Evolutionary conservation across 108 stramenopile species (phyloP).

Genomic region (Hondaea fermentalgiana): DNA sequence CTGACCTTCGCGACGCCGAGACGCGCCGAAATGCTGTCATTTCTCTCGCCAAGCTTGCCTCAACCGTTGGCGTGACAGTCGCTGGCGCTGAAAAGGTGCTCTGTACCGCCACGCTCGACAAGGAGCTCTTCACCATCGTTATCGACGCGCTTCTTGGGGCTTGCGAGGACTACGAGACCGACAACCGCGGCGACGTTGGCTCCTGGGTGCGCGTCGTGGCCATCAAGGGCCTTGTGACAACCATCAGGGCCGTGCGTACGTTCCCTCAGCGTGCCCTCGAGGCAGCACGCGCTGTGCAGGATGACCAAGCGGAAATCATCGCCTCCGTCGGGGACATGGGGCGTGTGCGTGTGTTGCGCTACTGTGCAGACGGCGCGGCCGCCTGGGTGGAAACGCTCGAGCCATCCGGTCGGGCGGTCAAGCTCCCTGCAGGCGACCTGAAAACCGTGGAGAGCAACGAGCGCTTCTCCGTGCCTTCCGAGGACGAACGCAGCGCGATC

Average conservation of each 20-base stretch:
- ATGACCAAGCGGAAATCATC: background rate
- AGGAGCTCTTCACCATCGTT: slow-evolving; percentile 9
- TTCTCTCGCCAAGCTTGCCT: slow-evolving; percentile 57
- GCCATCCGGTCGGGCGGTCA: too few species aligned
- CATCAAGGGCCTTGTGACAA: slow-evolving; percentile 61
- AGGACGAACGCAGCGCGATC: background rate
- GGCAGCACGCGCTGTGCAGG: background rate
- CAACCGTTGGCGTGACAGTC: slow-evolving; percentile 50
- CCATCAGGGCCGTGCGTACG: slow-evolving; percentile 26
- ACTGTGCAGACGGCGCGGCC: background rate
- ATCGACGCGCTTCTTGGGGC: slow-evolving; percentile 59
- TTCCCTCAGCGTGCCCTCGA: background rate
- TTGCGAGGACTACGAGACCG: slow-evolving; percentile 81
- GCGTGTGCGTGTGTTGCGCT: background rate
- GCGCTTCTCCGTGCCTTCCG: background rate
- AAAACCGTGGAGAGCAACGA: background rate
- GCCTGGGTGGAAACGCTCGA: background rate
- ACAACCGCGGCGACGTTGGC: slow-evolving; percentile 95
- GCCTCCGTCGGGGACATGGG: background rate
- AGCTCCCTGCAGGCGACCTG: too few species aligned
- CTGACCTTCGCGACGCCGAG: slow-evolving; percentile 69
- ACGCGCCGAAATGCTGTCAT: slow-evolving; percentile 79
- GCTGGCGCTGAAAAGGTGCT: background rate
- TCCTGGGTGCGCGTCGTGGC: slow-evolving; percentile 89
- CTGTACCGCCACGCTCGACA: background rate